Conservation (phyloP, 768 basidiomycete species). For the Fomitopsis pulvina region DNA sequence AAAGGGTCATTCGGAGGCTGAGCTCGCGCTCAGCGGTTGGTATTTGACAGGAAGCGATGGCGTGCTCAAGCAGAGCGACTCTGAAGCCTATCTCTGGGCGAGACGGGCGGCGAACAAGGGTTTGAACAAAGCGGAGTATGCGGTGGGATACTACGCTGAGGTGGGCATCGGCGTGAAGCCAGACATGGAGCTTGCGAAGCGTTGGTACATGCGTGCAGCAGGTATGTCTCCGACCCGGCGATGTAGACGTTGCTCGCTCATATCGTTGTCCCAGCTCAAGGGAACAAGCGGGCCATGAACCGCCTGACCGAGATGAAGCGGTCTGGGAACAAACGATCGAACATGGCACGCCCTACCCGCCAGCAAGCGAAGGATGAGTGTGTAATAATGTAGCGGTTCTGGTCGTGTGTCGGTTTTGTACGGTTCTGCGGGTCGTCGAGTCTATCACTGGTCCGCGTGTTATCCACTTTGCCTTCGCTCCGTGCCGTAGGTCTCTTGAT, state of each 20-base stretch:
- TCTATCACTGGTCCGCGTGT: not conserved
- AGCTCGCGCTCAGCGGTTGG: constrained; percentile 96
- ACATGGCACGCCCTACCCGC: constrained; percentile 80
- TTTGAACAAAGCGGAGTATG: constrained; percentile 94
- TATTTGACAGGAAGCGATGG: constrained; percentile 95
- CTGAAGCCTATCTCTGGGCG: constrained; percentile 99
- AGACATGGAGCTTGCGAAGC: constrained; percentile 91
- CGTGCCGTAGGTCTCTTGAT: constrained; percentile 7
- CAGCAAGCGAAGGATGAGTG: constrained; percentile 94
- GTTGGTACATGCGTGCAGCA: constrained; percentile 99
- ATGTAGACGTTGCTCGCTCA: not conserved
- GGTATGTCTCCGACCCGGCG: constrained; percentile 46
- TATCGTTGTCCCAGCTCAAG: constrained; percentile 59
- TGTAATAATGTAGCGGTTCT: constrained; percentile 51
- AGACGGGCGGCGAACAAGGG: constrained; percentile 95
- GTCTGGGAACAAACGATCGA: constrained; percentile 70
- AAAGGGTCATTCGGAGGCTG: constrained; percentile 91
- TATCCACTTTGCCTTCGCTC: not conserved
- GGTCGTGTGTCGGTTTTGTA: not conserved
- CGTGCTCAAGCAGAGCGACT: constrained; percentile 95
- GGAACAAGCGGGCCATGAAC: constrained; percentile 97
- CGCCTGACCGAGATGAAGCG: constrained; percentile 94
- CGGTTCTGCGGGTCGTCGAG: not conserved
- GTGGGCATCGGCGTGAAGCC: constrained; percentile 97
- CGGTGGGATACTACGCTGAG: constrained; percentile 97